A percentile compares a stretch with the other conserved stretches of the same genome.
Conservation (phyloP, 495 filamentous ascomycete species). For the Daldinia caldariorum region DNA sequence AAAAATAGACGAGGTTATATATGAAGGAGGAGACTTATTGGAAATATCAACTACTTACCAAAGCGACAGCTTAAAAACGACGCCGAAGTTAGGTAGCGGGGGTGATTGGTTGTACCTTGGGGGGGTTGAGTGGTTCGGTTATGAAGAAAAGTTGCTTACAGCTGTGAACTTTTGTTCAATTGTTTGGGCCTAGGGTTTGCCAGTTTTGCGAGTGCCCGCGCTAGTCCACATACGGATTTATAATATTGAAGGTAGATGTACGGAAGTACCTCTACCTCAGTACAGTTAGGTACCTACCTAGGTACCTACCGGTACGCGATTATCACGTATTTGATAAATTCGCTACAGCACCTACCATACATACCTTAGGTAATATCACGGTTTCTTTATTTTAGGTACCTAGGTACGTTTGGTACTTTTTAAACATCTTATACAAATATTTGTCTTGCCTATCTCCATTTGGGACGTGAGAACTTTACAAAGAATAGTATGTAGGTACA, state of each 20-base stretch:
- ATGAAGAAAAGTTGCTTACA: constrained; percentile 38
- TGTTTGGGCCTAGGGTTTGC: constrained; percentile 39
- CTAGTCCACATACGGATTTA: constrained; percentile 38
- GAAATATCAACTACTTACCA: constrained; percentile 25
- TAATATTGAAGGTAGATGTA: no score
- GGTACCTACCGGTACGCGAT: no score
- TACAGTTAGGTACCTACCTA: background rate
- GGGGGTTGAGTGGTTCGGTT: constrained; percentile 36
- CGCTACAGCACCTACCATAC: no score
- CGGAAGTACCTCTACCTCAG: no score
- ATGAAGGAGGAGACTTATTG: background rate
- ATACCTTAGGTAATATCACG: no score
- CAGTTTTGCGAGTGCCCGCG: constrained; percentile 18
- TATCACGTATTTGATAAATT: no score
- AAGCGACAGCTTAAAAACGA: constrained; percentile 22
- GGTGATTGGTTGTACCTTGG: constrained; percentile 43
- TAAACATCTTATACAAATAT: no score
- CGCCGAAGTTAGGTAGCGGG: constrained; percentile 34
- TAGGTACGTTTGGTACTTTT: no score
- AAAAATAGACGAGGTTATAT: background rate
- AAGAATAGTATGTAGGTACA: background rate
- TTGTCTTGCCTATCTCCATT: background rate
- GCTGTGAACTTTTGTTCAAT: constrained; percentile 38
- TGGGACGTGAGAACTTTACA: background rate
- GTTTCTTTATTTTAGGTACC: no score